Conservation (phyloP, 2,329 filamentous ascomycete genomes). For the Alternaria solani region DNA sequence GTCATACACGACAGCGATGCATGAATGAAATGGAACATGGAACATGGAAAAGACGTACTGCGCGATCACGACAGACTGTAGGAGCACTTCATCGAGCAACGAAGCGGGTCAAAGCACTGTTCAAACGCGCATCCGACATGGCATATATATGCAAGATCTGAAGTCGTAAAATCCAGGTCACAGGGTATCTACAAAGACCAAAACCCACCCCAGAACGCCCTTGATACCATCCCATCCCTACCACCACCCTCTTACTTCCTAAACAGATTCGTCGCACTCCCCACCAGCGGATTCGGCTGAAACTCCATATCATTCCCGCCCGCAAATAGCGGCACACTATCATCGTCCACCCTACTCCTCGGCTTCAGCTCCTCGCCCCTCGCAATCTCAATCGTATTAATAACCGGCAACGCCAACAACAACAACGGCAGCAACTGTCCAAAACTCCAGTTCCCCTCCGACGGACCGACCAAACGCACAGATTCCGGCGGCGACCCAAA, state of each 20-base stretch:
- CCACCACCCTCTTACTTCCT: conserved; percentile 16
- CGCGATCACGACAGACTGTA: too few relatives aligned
- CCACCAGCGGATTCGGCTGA: conserved; percentile 59
- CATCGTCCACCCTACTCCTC: conserved; percentile 53
- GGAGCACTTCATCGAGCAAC: too few relatives aligned
- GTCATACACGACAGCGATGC: too few relatives aligned
- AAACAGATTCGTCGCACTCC: conserved; percentile 30
- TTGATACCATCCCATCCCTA: not conserved
- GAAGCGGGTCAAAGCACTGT: too few relatives aligned
- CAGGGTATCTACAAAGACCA: too few relatives aligned
- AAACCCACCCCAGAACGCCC: not conserved
- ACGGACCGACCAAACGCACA: conserved; percentile 60
- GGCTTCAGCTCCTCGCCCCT: conserved; percentile 60
- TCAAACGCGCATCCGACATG: too few relatives aligned
- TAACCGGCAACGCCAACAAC: conserved; percentile 66
- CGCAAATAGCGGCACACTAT: conserved; percentile 44
- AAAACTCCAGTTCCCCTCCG: conserved; percentile 69
- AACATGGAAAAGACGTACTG: too few relatives aligned
- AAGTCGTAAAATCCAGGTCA: too few relatives aligned
- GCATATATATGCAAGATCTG: too few relatives aligned
- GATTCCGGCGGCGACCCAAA: conserved; percentile 61
- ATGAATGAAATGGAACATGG: too few relatives aligned
- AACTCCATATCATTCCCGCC: conserved; percentile 53
- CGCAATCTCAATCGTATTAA: conserved; percentile 67
- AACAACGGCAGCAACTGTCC: conserved; percentile 69